Base-by-base conservation (phyloP, 106 monocot species). In the Apostasia ramifera region DNA sequence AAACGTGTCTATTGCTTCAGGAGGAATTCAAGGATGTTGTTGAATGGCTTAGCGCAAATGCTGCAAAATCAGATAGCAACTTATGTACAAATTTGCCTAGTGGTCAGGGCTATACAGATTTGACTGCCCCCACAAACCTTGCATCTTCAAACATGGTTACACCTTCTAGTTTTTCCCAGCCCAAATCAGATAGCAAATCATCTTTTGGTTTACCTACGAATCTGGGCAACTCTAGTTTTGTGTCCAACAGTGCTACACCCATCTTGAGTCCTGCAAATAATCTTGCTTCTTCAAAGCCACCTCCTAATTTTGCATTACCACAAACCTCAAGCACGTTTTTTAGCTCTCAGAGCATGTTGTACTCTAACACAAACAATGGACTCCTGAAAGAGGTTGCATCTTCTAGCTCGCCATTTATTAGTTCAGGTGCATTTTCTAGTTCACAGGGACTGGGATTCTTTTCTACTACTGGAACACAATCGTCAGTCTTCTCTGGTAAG, bases 11-110 rank as follows among this genome's bases (percentile, higher is more conserved):
- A 4, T 61, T 58, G 2, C 66, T 74, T 83, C 64, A 97, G 97
- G 97, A 87, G 56, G 87, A 92, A 73, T 92, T 95, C 73, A 95
- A 85, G 68, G 94, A 95, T 80, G 85, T 91, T 53, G 92, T 92
- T 63, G 83, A 87, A 58, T 97, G 92, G 89, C 89, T 92, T 73
- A 87, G 69, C 79, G 68, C 70, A 66, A 86, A 85, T 70, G 56
- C 82, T 66, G 66, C 75, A 77, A 81, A 87, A 74, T 66, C 64
- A 44, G 57, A 69, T 71, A 59, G 5, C 13, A 69, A 37, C 13
- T n/a, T 66, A 66, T 53, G 39, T 48, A 53, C 71, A 71, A 38
- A 53, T 42, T 57, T 60, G 11, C 55, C 58, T 75, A 70, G 51
- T 61, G 79, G 69, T 42, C 64, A 78, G 55, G 83, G 81, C 47